Base-by-base conservation (phyloP, 345 rosid species). In the Capsella bursapastoris region DNA sequence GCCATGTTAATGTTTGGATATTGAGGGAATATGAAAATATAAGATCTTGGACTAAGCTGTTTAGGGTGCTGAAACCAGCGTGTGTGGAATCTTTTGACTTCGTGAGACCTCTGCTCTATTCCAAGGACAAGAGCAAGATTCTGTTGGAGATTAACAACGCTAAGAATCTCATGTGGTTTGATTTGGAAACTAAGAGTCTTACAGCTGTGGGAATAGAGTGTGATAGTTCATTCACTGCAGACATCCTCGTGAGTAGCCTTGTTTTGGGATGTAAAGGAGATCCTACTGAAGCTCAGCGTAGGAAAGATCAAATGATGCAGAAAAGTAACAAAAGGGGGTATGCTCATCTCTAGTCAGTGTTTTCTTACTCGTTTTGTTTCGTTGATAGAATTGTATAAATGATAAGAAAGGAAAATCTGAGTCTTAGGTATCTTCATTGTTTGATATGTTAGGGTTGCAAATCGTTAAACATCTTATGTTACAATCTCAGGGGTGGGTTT, bases 1-100 rank as follows among this genome's bases (percentile, higher is more conserved):
- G 44, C 16, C 32, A 31, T 49, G 76, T 78, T 22, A 87, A 86
- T 80, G 35, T 88, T 14, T 86, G 92, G 92, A 15, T 82, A 10
- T 72, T 74, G 88, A 74, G 51, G 66, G 87, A 84, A 38, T 80
- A 86, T 45, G 74, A 78, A 2, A 55, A 50, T 32, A 53, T 53
- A 15, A 73, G 68, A 52, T 79, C 86, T 13, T 88, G 92, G 92
- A 73, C 22, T 57, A 84, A 67, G 68, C 11, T 79, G 52, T 73
- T 84, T 43, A 71, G 74, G 0, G 22, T 86, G 41, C 43, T 41
- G 3, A 66, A 60, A 5, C 55, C 63, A 2, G 63, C 77, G 51
- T 50, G 49, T 6, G 31, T 68, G 1, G 71, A 74, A 16, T 25
- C 61, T 43, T 38, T 79, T 32, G 59, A 55, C 3, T 71, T 58